These are phyloP conservation scores for Trichoderma asperellum DNA, from an alignment of 2,329 filamentous ascomycete genomes.

Conservation along the genomic window DNA sequence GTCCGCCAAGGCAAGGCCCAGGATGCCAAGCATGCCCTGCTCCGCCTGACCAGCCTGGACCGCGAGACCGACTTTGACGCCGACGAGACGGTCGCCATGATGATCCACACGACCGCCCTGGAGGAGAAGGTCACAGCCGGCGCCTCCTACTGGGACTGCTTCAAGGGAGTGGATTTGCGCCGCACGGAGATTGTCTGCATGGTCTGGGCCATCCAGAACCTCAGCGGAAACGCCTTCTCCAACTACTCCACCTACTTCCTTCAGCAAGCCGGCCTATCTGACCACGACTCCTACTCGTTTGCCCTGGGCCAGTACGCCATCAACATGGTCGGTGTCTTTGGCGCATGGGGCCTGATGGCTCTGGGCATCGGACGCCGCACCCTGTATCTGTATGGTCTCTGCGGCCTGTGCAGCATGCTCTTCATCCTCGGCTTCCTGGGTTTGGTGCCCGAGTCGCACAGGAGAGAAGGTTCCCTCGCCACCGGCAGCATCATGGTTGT, in stretches of 20 bases:
- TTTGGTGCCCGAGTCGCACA: slow-evolving; percentile 65
- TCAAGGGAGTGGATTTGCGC: slow-evolving; percentile 75
- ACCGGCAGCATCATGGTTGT: slow-evolving; percentile 84
- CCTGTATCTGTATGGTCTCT: slow-evolving; percentile 76
- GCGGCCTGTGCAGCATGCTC: slow-evolving; percentile 74
- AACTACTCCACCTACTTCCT: slow-evolving; percentile 69
- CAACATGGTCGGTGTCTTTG: slow-evolving; percentile 80
- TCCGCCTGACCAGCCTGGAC: slow-evolving; percentile 66
- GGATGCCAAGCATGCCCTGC: slow-evolving; percentile 67
- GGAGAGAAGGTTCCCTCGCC: slow-evolving; percentile 67
- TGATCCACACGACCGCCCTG: slow-evolving; percentile 83
- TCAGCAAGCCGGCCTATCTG: slow-evolving; percentile 60
- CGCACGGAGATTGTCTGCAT: slow-evolving; percentile 73
- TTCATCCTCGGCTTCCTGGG: slow-evolving; percentile 84
- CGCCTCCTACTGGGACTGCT: slow-evolving; percentile 79
- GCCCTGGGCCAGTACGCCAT: slow-evolving; percentile 68
- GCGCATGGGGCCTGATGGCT: slow-evolving; percentile 80
- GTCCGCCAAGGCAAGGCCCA: slow-evolving; percentile 66
- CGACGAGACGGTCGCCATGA: slow-evolving; percentile 87
- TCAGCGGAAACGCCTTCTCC: slow-evolving; percentile 66
- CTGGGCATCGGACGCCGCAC: slow-evolving; percentile 73
- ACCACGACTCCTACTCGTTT: slow-evolving; percentile 59
- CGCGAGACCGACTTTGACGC: slow-evolving; percentile 74
- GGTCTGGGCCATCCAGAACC: slow-evolving; percentile 66
- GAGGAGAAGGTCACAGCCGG: slow-evolving; percentile 76